Evolutionary conservation across 306 rosid genomes (phyloP), one percentile per base, ranked within the genome.

Genomic region (Prinsepia uniflora): DNA sequence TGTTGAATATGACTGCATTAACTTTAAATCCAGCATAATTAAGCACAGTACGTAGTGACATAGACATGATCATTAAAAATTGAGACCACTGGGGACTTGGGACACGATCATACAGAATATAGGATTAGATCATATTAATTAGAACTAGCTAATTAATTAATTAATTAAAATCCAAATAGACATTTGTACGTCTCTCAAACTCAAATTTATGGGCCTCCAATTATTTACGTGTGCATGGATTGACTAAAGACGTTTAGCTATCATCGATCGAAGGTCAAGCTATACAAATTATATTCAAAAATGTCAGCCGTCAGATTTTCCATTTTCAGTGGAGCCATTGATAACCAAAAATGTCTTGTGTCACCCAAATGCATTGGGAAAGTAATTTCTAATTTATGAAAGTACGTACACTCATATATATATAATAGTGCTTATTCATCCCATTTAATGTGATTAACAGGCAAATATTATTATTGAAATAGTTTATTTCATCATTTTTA

Each of bases 361-460:
- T 62, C 60, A 62, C 48, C 8, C 50, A 61, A 72, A 46, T 20
- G 41, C 70, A 62, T 62, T 18, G 70, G 76, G 76, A 62, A 61
- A 61, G 19, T 72, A 30, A 58, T 17, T 61, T 39, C 20, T 34
- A 22, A 14, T 15, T 15, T 8, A 4, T 55, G 30, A 24, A 24
- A 24, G 30, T 24, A 24, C 2, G 55, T 5, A 46, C 50, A 46
- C 49, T 9, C 48, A 7, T 46, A 46, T 12, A 43, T 43, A 6
- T 12, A 43, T 43, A 6, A 43, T 43, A 46, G 11, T 59, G 36
- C 3, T 30, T 30, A 30, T 30, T 30, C 36, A 30, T 30, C 36
- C 36, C 4, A 30, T 30, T 30, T 24, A 24, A 24, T 24, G 30
- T 24, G 30, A 24, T 24, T 24, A 24, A 24, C 30, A 0, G 30